phyloP scores from a whole-genome alignment of 83 land plant genomes.

The Picea engelmannii region DNA sequence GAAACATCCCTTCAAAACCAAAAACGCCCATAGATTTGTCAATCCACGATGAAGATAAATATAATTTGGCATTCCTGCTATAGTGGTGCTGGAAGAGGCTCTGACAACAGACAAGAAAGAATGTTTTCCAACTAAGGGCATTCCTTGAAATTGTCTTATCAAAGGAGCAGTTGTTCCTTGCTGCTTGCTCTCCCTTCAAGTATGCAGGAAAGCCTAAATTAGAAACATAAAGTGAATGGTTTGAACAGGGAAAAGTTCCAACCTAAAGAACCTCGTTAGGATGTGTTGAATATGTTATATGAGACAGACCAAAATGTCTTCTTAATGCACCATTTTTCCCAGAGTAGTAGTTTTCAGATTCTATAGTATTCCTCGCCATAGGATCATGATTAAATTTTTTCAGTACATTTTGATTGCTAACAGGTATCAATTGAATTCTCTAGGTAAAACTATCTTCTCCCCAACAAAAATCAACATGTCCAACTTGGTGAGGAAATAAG shows the following conservation, averaged over 20 bases:
- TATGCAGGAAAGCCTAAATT: conserved; percentile 24
- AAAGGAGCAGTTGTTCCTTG: conserved; percentile 18
- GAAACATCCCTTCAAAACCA: conserved; percentile 26
- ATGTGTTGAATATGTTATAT: conserved; percentile 23
- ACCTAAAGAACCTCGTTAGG: not conserved
- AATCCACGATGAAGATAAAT: not conserved
- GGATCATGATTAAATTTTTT: conserved; percentile 24
- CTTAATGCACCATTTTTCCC: conserved; percentile 14
- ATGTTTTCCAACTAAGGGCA: conserved; percentile 13
- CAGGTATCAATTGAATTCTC: too few relatives aligned
- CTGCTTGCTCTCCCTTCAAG: conserved; percentile 23
- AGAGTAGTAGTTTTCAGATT: conserved; percentile 17
- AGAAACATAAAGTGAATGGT: conserved; percentile 17
- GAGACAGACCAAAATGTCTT: conserved; percentile 10
- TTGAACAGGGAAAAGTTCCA: conserved; percentile 25
- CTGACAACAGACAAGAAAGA: conserved; percentile 12
- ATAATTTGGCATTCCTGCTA: not conserved
- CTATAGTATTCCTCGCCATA: not conserved
- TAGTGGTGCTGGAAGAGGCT: conserved; percentile 1
- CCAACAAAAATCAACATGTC: too few relatives aligned
- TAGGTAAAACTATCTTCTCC: too few relatives aligned
- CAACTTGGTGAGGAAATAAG: too few relatives aligned
- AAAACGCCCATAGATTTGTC: not conserved
- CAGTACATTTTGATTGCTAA: too few relatives aligned
- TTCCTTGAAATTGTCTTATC: conserved; percentile 23